phyloP scores from a whole-genome alignment of 306 rosid genomes.

The Vigna unguiculata region DNA sequence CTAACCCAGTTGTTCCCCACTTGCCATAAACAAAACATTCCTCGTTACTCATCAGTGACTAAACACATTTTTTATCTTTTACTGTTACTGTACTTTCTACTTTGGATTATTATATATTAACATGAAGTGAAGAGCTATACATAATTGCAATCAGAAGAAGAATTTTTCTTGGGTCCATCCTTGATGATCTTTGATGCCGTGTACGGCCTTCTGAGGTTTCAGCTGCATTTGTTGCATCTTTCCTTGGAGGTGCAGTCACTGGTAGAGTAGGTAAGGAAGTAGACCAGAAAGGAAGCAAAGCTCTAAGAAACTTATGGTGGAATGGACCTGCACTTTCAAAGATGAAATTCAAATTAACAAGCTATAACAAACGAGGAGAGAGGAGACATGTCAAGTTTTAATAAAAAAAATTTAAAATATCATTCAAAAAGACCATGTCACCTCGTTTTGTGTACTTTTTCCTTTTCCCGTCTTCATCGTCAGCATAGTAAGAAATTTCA shows the following conservation, averaged over 20 bases:
- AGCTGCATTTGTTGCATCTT: slow-evolving; percentile 65
- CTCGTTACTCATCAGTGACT: not conserved
- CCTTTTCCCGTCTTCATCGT: slow-evolving; percentile 87
- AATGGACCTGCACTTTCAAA: slow-evolving; percentile 77
- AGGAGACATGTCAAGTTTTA: slow-evolving; percentile 25
- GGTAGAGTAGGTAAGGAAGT: slow-evolving; percentile 92
- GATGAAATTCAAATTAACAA: slow-evolving; percentile 28
- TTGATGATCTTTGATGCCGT: slow-evolving; percentile 84
- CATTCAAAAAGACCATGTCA: slow-evolving; percentile 47
- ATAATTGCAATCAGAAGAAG: slow-evolving; percentile 93
- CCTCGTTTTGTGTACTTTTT: slow-evolving; percentile 91
- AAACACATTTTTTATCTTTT: slow-evolving; percentile 9
- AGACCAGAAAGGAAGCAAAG: slow-evolving; percentile 97
- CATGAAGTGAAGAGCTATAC: slow-evolving; percentile 54
- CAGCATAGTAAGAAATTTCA: slow-evolving; percentile 91
- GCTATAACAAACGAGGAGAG: slow-evolving; percentile 31
- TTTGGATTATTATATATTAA: slow-evolving; percentile 29
- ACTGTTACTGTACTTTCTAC: slow-evolving; percentile 34
- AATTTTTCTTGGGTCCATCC: slow-evolving; percentile 98
- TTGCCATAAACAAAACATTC: not conserved
- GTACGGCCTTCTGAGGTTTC: slow-evolving; percentile 81
- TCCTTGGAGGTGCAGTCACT: slow-evolving; percentile 83
- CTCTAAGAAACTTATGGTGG: slow-evolving; percentile 87
- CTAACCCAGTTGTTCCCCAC: slow-evolving; percentile 7
- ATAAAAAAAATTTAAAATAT: slow-evolving; percentile 3